Evolutionary conservation across 345 rosid genomes (phyloP).

Genomic region (Fremontodendron californicum): DNA sequence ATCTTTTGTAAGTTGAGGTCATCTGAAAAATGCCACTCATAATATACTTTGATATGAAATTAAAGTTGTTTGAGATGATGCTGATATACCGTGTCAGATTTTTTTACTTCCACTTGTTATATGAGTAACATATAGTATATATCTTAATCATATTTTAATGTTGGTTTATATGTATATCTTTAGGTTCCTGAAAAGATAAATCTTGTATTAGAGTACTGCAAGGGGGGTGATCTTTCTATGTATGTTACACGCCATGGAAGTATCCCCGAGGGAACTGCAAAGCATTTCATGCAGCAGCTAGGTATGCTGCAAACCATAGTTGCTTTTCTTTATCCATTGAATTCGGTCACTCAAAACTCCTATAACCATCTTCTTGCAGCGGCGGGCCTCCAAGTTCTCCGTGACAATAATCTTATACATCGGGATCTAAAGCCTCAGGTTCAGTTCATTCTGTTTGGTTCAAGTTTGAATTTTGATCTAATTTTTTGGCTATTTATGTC

Average conservation of each 20-base stretch:
- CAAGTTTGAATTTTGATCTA: neutral
- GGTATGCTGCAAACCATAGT: constrained; percentile 38
- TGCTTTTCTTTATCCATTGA: constrained; percentile 1
- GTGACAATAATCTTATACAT: constrained; percentile 88
- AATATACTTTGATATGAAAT: neutral
- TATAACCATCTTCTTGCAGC: constrained; percentile 43
- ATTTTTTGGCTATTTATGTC: neutral
- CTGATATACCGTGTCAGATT: neutral
- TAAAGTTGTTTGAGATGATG: neutral
- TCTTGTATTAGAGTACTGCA: constrained; percentile 86
- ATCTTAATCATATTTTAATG: neutral
- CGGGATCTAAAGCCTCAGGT: constrained; percentile 99
- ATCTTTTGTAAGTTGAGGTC: neutral
- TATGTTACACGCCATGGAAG: constrained; percentile 68
- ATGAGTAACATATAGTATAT: neutral
- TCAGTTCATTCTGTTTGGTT: constrained; percentile 19
- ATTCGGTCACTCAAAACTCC: neutral
- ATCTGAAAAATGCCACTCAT: neutral
- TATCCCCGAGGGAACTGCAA: constrained; percentile 75
- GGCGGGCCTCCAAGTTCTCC: constrained; percentile 79
- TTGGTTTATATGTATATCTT: neutral
- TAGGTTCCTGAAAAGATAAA: constrained; percentile 86
- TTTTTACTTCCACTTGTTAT: neutral
- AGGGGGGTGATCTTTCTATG: constrained; percentile 89
- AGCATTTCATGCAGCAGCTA: constrained; percentile 90